Conservation (phyloP, 2,329 filamentous ascomycete genomes). For the Exophiala calicioides region DNA sequence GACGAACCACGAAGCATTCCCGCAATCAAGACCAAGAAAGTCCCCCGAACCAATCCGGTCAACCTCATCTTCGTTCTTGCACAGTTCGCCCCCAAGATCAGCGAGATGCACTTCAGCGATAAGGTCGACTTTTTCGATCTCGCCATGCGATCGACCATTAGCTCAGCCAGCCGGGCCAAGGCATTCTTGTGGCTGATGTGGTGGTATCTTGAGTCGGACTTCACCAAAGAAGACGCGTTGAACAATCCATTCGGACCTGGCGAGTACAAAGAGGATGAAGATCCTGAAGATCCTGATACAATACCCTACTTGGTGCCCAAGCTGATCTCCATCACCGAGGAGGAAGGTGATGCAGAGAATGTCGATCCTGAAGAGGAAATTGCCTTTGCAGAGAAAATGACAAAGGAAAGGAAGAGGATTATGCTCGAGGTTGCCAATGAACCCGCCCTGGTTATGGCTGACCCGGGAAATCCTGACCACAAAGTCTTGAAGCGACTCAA, state of each 20-base stretch:
- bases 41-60: constrained; percentile 91
- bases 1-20: constrained; percentile 81
- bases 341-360: constrained; percentile 54
- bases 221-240: constrained; percentile 80
- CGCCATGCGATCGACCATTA: constrained; percentile 84
- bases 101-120: constrained; percentile 84
- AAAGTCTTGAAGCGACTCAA: constrained; percentile 47
- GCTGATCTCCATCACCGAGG: constrained; percentile 51
- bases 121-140: constrained; percentile 92
- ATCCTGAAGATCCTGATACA: constrained; percentile 41
- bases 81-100: constrained; percentile 84
- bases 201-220: constrained; percentile 92
- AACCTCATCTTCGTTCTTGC: constrained; percentile 96
- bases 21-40: constrained; percentile 68
- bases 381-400: constrained; percentile 51
- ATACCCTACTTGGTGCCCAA: constrained; percentile 50
- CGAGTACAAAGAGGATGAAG: constrained; percentile 31
- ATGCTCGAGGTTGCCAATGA: constrained; percentile 45
- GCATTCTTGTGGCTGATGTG: constrained; percentile 98
- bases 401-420: constrained; percentile 51
- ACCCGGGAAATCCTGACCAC: constrained; percentile 37
- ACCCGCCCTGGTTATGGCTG: constrained; percentile 26
- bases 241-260: constrained; percentile 83
- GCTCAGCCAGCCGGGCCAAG: constrained; percentile 76
- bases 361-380: constrained; percentile 51